Base-by-base conservation (phyloP, 306 rosid species). In the Benincasa hispida region DNA sequence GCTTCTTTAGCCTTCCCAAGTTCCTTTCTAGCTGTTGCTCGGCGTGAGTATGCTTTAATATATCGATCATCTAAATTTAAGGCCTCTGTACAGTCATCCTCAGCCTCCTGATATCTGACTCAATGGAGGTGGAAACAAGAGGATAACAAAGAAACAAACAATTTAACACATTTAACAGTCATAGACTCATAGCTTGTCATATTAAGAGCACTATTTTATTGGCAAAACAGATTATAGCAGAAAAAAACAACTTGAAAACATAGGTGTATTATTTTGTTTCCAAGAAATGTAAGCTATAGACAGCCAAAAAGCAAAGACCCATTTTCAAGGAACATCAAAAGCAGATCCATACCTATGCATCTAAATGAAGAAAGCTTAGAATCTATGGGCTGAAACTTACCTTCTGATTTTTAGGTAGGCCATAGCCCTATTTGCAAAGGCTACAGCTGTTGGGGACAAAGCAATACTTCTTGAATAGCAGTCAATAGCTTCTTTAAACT, bases 391-490 rank as follows among this genome's bases (percentile, higher is more conserved):
- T 57, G 66, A 37, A 54, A 57, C 88, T 83, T 91, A 80, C 99
- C 93, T 90, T 87, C 75, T 87, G 58, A 89, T 84, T 83, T 94
- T 94, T 80, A 94, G 88, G 87, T 82, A 88, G 63, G 97, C 94
- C 99, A 94, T 89, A 80, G 97, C 99, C 76, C 96, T 86, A 80
- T 94, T 94, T 37, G 99, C 99, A 80, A 84, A 88, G 79, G 99
- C 99, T 63, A 94, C 97, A 51, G 96, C 91, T 67, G 99, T 90
- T 4, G 99, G 96, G 28, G 93, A 84, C 57, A 94, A 86, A 63
- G 92, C 99, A 75, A 93, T 88, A 83, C 98, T 94, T 86, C 96
- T 88, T 45, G 98, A 91, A 81, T 94, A 94, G 81, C 98, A 94
- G 77, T 87, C 91, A 30, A 86, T 82, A 24, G 98, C 96, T 87